Percentiles rank a stretch among this genome's conserved stretches.
phyloP scores from a whole-genome alignment of 1,284 basidiomycete species.

The Austroboletus novae-zelandiae region DNA sequence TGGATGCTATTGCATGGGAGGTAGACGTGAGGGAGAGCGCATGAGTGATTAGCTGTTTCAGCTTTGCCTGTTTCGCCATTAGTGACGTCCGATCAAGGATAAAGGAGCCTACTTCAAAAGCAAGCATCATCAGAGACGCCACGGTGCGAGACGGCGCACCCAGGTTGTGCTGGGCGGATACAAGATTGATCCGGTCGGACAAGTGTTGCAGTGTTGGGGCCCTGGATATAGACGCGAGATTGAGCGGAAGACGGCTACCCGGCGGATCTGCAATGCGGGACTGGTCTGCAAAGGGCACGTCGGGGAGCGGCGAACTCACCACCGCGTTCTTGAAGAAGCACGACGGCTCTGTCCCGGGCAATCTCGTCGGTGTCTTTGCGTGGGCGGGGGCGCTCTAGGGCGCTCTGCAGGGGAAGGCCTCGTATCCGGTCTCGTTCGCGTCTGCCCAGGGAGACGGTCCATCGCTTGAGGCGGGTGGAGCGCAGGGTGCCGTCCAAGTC shows the following conservation, averaged over 20 bases:
- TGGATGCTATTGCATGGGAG: constrained; percentile 73
- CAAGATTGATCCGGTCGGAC: constrained; percentile 73
- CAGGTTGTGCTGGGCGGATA: constrained; percentile 74
- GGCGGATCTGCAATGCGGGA: constrained; percentile 51
- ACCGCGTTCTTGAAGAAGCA: constrained; percentile 59
- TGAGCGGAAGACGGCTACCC: constrained; percentile 66
- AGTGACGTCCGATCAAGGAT: neutral
- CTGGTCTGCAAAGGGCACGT: neutral
- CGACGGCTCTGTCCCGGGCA: constrained; percentile 63
- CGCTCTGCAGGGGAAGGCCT: constrained; percentile 44
- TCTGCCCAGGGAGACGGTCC: constrained; percentile 68
- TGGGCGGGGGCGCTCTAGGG: constrained; percentile 40
- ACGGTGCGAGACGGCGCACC: constrained; percentile 59
- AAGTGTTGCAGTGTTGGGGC: constrained; percentile 75
- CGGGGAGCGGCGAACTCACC: constrained; percentile 39
- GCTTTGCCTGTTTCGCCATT: constrained; percentile 54
- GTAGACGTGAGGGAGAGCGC: constrained; percentile 72
- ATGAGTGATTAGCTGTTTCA: constrained; percentile 78
- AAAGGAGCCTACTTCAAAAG: constrained; percentile 57
- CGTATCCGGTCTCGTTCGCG: constrained; percentile 71
- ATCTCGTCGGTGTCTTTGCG: constrained; percentile 63
- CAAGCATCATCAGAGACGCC: constrained; percentile 67
- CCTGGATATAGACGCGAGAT: constrained; percentile 65
- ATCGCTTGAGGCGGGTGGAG: constrained; percentile 67
- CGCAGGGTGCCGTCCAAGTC: constrained; percentile 52